Conservation (phyloP, 306 rosid genomes). For the Hippophae tibetana region DNA sequence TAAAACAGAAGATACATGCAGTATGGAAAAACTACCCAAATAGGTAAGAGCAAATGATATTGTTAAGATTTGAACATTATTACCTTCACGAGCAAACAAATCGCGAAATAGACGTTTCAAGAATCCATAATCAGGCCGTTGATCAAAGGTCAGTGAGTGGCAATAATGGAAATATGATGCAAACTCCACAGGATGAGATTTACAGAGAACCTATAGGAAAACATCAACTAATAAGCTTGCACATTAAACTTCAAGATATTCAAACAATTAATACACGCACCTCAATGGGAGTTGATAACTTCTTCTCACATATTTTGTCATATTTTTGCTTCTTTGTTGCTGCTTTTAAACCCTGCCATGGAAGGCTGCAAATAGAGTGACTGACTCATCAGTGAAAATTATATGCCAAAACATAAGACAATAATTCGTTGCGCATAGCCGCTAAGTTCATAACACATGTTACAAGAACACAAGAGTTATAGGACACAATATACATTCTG, state of each 20-base stretch:
- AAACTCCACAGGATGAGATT: constrained; percentile 89
- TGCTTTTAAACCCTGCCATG: constrained; percentile 99
- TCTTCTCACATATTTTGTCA: constrained; percentile 95
- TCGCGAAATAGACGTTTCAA: constrained; percentile 87
- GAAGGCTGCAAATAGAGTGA: constrained; percentile 54
- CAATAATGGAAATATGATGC: constrained; percentile 97
- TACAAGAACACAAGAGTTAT: too few relatives aligned
- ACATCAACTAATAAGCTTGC: constrained; percentile 14
- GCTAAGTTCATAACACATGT: too few relatives aligned
- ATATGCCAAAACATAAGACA: background rate
- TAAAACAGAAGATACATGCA: too few relatives aligned
- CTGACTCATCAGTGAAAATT: background rate
- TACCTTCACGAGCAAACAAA: constrained; percentile 84
- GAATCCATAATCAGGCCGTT: constrained; percentile 98
- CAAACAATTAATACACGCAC: constrained; percentile 28
- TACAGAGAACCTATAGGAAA: constrained; percentile 68
- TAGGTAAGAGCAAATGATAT: background rate
- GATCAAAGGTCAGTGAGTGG: constrained; percentile 86
- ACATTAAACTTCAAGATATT: constrained; percentile 7
- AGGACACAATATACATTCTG: too few relatives aligned
- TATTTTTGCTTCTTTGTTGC: constrained; percentile 95
- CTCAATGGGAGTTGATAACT: constrained; percentile 95
- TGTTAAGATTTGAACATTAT: constrained; percentile 2
- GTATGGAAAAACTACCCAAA: too few relatives aligned
- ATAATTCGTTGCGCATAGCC: too few relatives aligned